Conservation (phyloP, 1,139 yeast species). For the Suhomyces guaymorum region DNA sequence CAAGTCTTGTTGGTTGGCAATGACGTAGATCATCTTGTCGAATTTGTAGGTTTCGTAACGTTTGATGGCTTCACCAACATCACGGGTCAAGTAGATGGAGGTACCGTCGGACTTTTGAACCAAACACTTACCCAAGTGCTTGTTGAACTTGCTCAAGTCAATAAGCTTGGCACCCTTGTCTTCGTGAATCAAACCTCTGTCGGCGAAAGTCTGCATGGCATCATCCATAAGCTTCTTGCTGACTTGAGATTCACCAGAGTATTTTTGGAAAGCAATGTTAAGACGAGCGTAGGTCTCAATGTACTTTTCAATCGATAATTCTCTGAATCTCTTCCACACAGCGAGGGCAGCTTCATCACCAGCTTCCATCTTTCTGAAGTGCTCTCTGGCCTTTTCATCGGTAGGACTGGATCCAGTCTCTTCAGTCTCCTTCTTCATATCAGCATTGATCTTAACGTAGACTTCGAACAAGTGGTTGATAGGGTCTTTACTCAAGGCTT, state of each 20-base stretch:
- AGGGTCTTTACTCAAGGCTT: slow-evolving; percentile 71
- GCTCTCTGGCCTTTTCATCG: slow-evolving; percentile 83
- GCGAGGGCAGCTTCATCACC: slow-evolving; percentile 81
- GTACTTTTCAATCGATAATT: slow-evolving; percentile 81
- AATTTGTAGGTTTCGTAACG: slow-evolving; percentile 83
- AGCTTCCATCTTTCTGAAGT: slow-evolving; percentile 89
- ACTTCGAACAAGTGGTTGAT: slow-evolving; percentile 94
- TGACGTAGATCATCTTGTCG: slow-evolving; percentile 94
- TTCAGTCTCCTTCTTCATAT: slow-evolving; percentile 60
- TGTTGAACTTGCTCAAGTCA: slow-evolving; percentile 82
- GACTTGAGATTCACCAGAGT: slow-evolving; percentile 97
- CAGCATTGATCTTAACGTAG: slow-evolving; percentile 83
- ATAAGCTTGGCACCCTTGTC: slow-evolving; percentile 92
- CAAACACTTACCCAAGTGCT: slow-evolving; percentile 90
- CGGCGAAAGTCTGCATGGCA: slow-evolving; percentile 63
- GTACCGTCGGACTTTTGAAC: slow-evolving; percentile 97
- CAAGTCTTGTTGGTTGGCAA: slow-evolving; percentile 95
- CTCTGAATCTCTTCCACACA: slow-evolving; percentile 89
- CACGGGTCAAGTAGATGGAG: slow-evolving; percentile 91
- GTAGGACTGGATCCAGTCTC: slow-evolving; percentile 59
- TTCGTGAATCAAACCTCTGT: slow-evolving; percentile 73
- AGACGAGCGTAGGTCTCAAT: slow-evolving; percentile 87
- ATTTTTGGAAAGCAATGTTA: slow-evolving; percentile 81
- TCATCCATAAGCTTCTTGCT: slow-evolving; percentile 68
- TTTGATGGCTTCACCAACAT: slow-evolving; percentile 94